Conservation (phyloP, 257 asterid species). For the Salvia miltiorrhiza region DNA sequence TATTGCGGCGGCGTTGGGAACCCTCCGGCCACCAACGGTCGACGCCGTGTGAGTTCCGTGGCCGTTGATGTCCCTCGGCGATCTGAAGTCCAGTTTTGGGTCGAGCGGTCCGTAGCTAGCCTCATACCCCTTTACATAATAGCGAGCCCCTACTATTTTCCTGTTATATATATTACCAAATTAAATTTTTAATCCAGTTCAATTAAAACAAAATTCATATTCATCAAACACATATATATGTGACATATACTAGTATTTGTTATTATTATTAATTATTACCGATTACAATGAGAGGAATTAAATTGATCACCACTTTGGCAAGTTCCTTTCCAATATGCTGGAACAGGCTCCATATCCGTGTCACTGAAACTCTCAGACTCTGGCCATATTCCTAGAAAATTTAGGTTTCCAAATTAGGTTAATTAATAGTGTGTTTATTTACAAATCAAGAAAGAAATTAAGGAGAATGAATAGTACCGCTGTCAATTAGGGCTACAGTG, state of each 20-base stretch:
- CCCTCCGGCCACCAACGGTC: slow-evolving; percentile 41
- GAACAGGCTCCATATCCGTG: slow-evolving; percentile 46
- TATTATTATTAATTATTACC: not conserved
- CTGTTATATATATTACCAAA: slow-evolving; percentile 1
- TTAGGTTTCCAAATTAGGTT: not conserved
- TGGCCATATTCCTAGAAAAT: slow-evolving; percentile 40
- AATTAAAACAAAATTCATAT: not conserved
- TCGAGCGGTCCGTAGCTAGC: slow-evolving; percentile 24
- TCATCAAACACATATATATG: not conserved
- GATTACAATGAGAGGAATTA: slow-evolving; percentile 39
- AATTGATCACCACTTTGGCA: slow-evolving; percentile 38
- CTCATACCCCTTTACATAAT: slow-evolving; percentile 40
- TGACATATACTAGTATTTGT: not conserved
- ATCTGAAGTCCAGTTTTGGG: slow-evolving; percentile 23
- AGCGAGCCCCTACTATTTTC: slow-evolving; percentile 49
- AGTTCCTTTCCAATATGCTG: slow-evolving; percentile 41
- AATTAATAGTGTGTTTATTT: too few relatives aligned
- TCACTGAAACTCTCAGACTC: slow-evolving; percentile 49
- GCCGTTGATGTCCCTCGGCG: slow-evolving; percentile 38
- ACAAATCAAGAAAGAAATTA: too few relatives aligned
- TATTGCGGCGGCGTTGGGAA: slow-evolving; percentile 26
- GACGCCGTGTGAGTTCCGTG: slow-evolving; percentile 52
- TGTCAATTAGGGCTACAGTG: slow-evolving; percentile 35
- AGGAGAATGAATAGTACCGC: slow-evolving; percentile 29
- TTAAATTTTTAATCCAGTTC: not conserved